Conservation (phyloP, 108 stramenopile species). For the Mediolabrus comicus region DNA sequence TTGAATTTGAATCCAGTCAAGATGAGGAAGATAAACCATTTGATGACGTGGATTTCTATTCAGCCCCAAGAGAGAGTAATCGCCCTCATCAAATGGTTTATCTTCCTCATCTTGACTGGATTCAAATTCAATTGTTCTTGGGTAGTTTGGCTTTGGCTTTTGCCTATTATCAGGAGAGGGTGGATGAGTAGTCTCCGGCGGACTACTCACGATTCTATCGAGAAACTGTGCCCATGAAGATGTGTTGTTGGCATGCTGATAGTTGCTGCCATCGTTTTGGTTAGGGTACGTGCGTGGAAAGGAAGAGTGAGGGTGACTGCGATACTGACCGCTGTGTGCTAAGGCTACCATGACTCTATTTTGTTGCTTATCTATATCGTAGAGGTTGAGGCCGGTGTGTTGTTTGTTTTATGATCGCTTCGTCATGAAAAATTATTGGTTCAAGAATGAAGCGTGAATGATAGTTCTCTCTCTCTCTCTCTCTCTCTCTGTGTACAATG, state of each 20-base stretch:
- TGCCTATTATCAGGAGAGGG: neutral
- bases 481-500: too few relatives aligned
- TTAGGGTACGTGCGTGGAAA: neutral
- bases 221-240: constrained; percentile 6
- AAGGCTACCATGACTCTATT: neutral
- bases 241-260: constrained; percentile 30
- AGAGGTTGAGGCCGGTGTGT: too few relatives aligned
- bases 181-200: neutral
- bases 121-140: constrained; percentile 7
- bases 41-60: neutral
- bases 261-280: constrained; percentile 23
- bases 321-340: neutral
- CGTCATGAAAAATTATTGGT: neutral
- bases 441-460: neutral
- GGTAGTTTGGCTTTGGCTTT: constrained; percentile 1
- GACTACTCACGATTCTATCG: neutral
- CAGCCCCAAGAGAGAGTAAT: neutral
- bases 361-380: neutral
- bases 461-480: too few relatives aligned
- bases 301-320: neutral
- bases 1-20: constrained; percentile 2
- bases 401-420: neutral
- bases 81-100: constrained; percentile 10
- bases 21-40: neutral
- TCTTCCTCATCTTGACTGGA: neutral